Base-by-base conservation (phyloP, 1,284 basidiomycete species). In the Tylopilus orsonianus region DNA sequence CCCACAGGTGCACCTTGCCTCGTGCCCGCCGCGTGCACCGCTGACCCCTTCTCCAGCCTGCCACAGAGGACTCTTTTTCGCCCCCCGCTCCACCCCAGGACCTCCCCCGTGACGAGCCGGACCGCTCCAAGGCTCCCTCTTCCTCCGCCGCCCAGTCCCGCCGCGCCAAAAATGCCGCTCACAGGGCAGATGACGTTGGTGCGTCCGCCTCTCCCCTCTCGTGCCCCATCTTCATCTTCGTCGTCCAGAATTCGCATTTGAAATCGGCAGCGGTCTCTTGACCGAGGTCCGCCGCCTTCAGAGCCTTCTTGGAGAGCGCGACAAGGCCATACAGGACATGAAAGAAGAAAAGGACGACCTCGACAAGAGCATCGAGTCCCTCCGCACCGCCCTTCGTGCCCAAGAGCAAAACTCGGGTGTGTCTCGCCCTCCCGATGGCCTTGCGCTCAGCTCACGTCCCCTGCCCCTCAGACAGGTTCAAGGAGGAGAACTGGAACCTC, bases 401-500 rank as follows among this genome's bases (percentile, higher is more conserved):
- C 86, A 93, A 58, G 90, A 95, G 69, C 79, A 84, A 64, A 87
- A 75, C 53, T 78, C 87, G 46, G 91, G 90, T 87, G 59, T 49
- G 80, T 71, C 38, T 30, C 41, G 2, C 9, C 41, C 13, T 36
- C 40, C 10, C 24, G 3, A 6, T n/a, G n/a, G n/a, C 22, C 5
- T 23, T 9, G 10, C 40, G 23, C 41, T 20, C 8, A 12, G 16
- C 39, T 41, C 13, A 57, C n/a, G 19, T 5, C n/a, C 37, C 29
- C 39, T 40, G 22, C 37, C 46, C 5, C 39, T 46, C 58, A 77
- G 83, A 88, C 65, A 91, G 92, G 52, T 95, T 86, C 81, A 95
- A 94, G 73, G 93, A 97, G 69, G 93, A 96, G 72, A 97, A 97
- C 68, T 98, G 96, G 96, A 95, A 97, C 65, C 85, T 98, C 55